A percentile compares a stretch with the other conserved stretches of the same genome.
Conservation (phyloP, 306 rosid genomes). For the Rosa chinensis region DNA sequence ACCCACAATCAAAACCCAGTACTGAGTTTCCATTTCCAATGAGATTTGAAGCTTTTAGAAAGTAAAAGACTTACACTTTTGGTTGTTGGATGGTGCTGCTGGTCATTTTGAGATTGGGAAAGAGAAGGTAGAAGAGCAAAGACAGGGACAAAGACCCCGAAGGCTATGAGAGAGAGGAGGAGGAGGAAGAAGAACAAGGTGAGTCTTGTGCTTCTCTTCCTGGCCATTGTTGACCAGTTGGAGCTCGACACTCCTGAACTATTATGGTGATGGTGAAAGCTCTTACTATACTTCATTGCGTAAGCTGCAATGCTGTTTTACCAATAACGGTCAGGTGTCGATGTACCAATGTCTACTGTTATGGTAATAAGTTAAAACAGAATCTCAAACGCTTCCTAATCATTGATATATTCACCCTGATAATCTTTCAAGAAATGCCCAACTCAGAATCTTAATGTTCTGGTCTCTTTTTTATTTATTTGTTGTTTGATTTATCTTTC, state of each 20-base stretch:
- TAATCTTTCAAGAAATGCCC: background rate
- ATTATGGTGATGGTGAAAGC: background rate
- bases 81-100: slow-evolving; percentile 22
- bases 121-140: slow-evolving; percentile 65
- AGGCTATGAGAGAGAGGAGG: slow-evolving; percentile 37
- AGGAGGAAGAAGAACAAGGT: slow-evolving; percentile 48
- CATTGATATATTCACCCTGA: too few relatives aligned
- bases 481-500: too few relatives aligned
- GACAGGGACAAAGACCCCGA: slow-evolving; percentile 49
- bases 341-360: background rate
- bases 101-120: slow-evolving; percentile 27
- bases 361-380: background rate
- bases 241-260: slow-evolving; percentile 28
- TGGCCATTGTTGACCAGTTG: slow-evolving; percentile 52
- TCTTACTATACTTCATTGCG: slow-evolving; percentile 15
- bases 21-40: background rate
- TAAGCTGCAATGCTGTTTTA: background rate
- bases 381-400: background rate
- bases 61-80: slow-evolving; percentile 37
- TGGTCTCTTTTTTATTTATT: too few relatives aligned
- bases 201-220: slow-evolving; percentile 37
- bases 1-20: slow-evolving; percentile 17
- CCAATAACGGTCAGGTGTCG: background rate
- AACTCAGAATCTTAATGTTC: too few relatives aligned
- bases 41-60: background rate